These are phyloP conservation scores for Penicillium sp. DNA, from an alignment of 2,329 filamentous ascomycete species.

Conservation along the genomic window DNA sequence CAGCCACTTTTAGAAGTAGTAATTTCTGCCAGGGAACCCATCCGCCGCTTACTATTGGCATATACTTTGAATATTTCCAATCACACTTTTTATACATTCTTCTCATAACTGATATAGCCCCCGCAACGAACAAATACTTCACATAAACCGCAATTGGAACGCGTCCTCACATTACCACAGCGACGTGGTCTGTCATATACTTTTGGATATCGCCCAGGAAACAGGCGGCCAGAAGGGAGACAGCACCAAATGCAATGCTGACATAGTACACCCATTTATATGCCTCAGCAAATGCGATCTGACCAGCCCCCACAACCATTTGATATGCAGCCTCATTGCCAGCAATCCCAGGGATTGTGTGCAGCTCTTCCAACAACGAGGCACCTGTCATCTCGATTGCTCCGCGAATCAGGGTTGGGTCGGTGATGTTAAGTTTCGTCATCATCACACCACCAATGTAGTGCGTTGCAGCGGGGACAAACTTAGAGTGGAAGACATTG, in stretches of 20 bases:
- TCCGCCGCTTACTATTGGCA: not conserved
- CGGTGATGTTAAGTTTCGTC: slow-evolving; percentile 51
- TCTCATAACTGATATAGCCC: not conserved
- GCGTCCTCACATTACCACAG: slow-evolving; percentile 46
- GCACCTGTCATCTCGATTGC: slow-evolving; percentile 55
- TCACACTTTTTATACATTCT: not conserved
- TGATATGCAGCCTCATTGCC: slow-evolving; percentile 51
- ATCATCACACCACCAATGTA: slow-evolving; percentile 54
- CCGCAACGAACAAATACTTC: not conserved
- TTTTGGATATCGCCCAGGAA: slow-evolving; percentile 59
- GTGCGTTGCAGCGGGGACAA: slow-evolving; percentile 45
- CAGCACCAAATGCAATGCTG: slow-evolving; percentile 60
- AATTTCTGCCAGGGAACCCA: too few relatives aligned
- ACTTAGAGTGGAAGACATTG: slow-evolving; percentile 50
- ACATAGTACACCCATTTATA: slow-evolving; percentile 63
- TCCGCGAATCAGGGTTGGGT: slow-evolving; percentile 46
- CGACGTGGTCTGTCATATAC: slow-evolving; percentile 60
- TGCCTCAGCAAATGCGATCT: slow-evolving; percentile 56
- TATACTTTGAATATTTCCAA: not conserved
- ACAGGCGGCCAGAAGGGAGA: slow-evolving; percentile 56
- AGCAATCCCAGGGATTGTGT: slow-evolving; percentile 52
- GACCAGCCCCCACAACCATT: slow-evolving; percentile 55
- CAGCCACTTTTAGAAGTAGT: too few relatives aligned
- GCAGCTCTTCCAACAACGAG: slow-evolving; percentile 51
- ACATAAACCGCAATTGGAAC: not conserved